Evolutionary conservation across 2,329 filamentous ascomycete species (phyloP), one percentile per base, ranked within the genome.

Genomic region (Exophiala viscosa): DNA sequence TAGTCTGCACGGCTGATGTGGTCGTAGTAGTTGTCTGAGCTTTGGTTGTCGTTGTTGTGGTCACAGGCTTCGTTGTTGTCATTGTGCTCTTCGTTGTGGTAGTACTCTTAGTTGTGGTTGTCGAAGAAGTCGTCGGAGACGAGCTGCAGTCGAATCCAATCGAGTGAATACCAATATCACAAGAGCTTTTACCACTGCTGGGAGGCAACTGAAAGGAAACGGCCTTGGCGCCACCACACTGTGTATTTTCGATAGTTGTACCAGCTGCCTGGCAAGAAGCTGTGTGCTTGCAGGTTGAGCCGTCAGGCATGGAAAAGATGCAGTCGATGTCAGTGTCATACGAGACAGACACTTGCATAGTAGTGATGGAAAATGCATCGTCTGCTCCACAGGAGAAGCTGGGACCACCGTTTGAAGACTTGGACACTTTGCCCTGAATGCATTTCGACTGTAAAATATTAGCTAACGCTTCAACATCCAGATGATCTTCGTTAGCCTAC

Each of bases 171-270:
- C 84, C 83, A 64, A 95, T 79, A 63, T 80, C 78, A 76, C 88
- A 93, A 63, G 77, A 71, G 68, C 82, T 77, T 54, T 75, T 67
- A 65, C 79, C 77, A 58, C 68, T 71, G 48, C 78, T 69, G 58
- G 81, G 73, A 66, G 85, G 82, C 53, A 81, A 71, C 59, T 77
- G 74, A 68, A 96, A 84, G 49, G 81, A 84, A 57, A 96, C 90
- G 52, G 83, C 84, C 68, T 80, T 89, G 60, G 92, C 91, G 71
- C 91, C 91, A 81, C 90, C 92, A 69, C 92, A 97, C 79, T 96
- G 90, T 56, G 76, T 82, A 81, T 96, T 96, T 73, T 82, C 74
- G 64, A 96, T 78, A 42, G 79, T 81, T 53, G 83, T 85, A 64
- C 88, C 88, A 13, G 78, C 74, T 50, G 78, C 75, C 59, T 77